A percentile compares a stretch with the other conserved stretches of the same genome.
phyloP scores from a whole-genome alignment of 148 eudicot genomes.

The Persicaria maculosa region DNA sequence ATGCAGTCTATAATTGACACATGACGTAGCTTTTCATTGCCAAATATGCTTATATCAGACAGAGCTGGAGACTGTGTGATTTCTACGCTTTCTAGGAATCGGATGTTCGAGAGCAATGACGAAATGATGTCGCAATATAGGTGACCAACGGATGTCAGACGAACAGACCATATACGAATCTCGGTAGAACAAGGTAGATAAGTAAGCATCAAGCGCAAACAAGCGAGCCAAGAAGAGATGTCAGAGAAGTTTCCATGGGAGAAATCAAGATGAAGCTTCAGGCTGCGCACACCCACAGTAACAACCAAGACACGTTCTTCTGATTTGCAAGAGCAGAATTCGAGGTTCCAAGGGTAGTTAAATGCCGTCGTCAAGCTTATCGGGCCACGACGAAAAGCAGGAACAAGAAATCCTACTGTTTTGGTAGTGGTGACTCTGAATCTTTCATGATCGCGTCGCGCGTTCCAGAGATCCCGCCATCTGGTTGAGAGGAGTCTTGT shows the following conservation, averaged over 20 bases:
- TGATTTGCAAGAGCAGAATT: background rate
- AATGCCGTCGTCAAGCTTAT: background rate
- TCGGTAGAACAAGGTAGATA: background rate
- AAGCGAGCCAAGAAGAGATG: background rate
- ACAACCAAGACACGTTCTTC: background rate
- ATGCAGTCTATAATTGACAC: constrained; percentile 12
- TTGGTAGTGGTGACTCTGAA: background rate
- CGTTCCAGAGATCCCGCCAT: background rate
- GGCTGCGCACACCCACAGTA: background rate
- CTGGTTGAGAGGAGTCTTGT: background rate
- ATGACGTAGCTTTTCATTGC: background rate
- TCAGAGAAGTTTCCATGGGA: background rate
- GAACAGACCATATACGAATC: background rate
- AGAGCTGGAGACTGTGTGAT: background rate
- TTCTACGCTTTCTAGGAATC: constrained; percentile 2
- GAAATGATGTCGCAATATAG: background rate
- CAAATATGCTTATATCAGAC: background rate
- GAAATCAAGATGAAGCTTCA: constrained; percentile 21
- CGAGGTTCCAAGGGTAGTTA: constrained; percentile 1
- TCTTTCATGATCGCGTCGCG: background rate
- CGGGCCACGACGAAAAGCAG: no score
- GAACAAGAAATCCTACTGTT: background rate
- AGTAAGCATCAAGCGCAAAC: background rate
- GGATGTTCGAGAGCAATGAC: constrained; percentile 11
- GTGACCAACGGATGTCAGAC: constrained; percentile 12